These are phyloP conservation scores for Xeromyces bisporus DNA, from an alignment of 495 filamentous ascomycete genomes.

Conservation along the genomic window DNA sequence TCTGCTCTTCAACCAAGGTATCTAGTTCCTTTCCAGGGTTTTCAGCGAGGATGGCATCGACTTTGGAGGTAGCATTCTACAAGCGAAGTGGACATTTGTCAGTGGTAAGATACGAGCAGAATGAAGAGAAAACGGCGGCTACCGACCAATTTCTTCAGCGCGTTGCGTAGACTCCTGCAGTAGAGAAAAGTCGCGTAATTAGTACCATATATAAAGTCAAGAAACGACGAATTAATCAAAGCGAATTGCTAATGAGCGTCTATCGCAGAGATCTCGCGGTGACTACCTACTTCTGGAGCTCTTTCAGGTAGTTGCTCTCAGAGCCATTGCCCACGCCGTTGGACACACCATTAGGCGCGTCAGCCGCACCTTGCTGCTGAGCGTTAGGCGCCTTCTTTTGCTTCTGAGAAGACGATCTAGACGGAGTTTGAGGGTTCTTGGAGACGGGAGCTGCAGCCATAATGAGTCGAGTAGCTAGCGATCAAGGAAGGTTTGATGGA, in stretches of 20 bases:
- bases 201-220: conserved; percentile 1
- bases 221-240: background rate
- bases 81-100: conserved; percentile 4
- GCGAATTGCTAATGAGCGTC: background rate
- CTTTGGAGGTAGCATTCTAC: conserved; percentile 60
- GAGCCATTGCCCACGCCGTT: conserved; percentile 33
- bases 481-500: too few relatives aligned
- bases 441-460: conserved; percentile 31
- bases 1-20: conserved; percentile 60
- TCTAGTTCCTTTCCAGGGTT: conserved; percentile 63
- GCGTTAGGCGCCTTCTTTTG: conserved; percentile 20
- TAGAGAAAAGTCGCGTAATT: conserved; percentile 1
- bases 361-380: conserved; percentile 12
- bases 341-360: conserved; percentile 32
- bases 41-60: conserved; percentile 60
- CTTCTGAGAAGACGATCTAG: conserved; percentile 25
- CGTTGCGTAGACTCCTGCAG: conserved; percentile 61
- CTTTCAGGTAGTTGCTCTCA: conserved; percentile 64
- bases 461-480: too few relatives aligned
- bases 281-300: conserved; percentile 61
- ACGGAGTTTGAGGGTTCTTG: conserved; percentile 9
- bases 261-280: background rate
- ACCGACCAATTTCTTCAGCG: conserved; percentile 77
- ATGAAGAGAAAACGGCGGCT: conserved; percentile 1
- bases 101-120: conserved; percentile 1